Conservation (phyloP, 768 basidiomycete species). For the Leucosporidium creatinivorum region DNA sequence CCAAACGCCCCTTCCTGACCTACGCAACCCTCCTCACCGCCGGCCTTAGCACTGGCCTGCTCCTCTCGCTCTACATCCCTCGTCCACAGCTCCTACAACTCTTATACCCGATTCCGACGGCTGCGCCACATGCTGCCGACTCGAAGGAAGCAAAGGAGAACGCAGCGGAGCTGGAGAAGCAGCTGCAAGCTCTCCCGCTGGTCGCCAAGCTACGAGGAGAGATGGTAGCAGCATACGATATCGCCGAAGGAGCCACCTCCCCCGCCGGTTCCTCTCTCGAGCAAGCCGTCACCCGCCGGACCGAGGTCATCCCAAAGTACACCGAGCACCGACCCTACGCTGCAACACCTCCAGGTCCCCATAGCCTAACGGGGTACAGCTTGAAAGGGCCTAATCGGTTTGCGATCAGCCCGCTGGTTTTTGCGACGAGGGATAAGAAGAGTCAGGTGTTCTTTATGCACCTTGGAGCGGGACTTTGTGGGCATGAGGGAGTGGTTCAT, state of each 20-base stretch:
- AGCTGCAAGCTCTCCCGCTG: constrained; percentile 58
- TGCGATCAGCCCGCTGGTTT: constrained; percentile 67
- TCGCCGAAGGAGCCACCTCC: neutral
- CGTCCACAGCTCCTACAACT: constrained; percentile 50
- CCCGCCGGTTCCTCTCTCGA: neutral
- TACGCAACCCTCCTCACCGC: constrained; percentile 18
- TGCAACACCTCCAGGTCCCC: constrained; percentile 62
- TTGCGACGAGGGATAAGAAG: constrained; percentile 65
- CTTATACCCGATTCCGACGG: constrained; percentile 68
- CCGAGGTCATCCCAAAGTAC: constrained; percentile 50
- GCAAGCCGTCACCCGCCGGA: neutral
- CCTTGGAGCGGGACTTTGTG: constrained; percentile 77
- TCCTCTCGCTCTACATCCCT: constrained; percentile 48
- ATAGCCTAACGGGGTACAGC: constrained; percentile 75
- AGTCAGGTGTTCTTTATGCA: constrained; percentile 69
- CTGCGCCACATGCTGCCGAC: constrained; percentile 58
- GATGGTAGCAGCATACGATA: constrained; percentile 46
- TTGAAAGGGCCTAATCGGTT: constrained; percentile 82
- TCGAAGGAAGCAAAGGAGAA: constrained; percentile 57
- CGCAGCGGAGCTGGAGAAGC: constrained; percentile 56
- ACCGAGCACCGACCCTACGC: constrained; percentile 55
- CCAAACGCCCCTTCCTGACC: constrained; percentile 9
- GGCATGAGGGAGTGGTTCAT: constrained; percentile 68
- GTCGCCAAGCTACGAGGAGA: constrained; percentile 52
- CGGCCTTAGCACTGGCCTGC: constrained; percentile 20